Percentiles rank a stretch among this genome's conserved stretches.
Evolutionary conservation across 805 yeast species (phyloP).

Genomic region (Ogataea methylovora): DNA sequence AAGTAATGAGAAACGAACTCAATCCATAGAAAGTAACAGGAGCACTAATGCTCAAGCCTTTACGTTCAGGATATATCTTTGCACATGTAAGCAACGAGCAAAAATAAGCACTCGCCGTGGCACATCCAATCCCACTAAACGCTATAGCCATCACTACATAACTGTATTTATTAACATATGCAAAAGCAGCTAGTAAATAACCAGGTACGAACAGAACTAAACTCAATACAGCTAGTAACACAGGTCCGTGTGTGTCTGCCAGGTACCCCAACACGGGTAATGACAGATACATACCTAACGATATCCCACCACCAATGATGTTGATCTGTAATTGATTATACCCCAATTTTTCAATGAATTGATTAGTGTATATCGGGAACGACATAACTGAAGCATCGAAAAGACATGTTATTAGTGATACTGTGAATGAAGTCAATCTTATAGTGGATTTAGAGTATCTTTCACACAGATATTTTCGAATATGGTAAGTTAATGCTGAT

Average conservation of each 20-base stretch:
- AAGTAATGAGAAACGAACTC: slow-evolving; percentile 71
- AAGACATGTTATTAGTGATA: slow-evolving; percentile 58
- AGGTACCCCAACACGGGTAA: slow-evolving; percentile 76
- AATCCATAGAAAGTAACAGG: slow-evolving; percentile 88
- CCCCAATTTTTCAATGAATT: slow-evolving; percentile 50
- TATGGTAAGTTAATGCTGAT: slow-evolving; percentile 32
- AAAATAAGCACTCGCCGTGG: slow-evolving; percentile 68
- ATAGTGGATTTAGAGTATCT: slow-evolving; percentile 35
- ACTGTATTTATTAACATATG: slow-evolving; percentile 20
- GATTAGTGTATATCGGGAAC: slow-evolving; percentile 72
- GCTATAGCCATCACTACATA: slow-evolving; percentile 36
- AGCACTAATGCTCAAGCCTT: slow-evolving; percentile 75
- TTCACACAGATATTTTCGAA: slow-evolving; percentile 34
- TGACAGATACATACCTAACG: slow-evolving; percentile 77
- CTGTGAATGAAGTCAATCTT: slow-evolving; percentile 42
- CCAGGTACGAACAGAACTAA: slow-evolving; percentile 60
- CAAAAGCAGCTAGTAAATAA: slow-evolving; percentile 43
- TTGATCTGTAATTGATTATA: slow-evolving; percentile 62
- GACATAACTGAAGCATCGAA: slow-evolving; percentile 78
- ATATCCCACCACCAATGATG: slow-evolving; percentile 63
- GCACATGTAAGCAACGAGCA: slow-evolving; percentile 76
- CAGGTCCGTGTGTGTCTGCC: slow-evolving; percentile 84
- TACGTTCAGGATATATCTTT: slow-evolving; percentile 66
- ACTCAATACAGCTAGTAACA: slow-evolving; percentile 55
- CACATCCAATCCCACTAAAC: slow-evolving; percentile 57